Percentiles rank a stretch among this genome's conserved stretches.
Evolutionary conservation across 768 basidiomycete genomes (phyloP).

Genomic region (Termitomyces eurrhizus): DNA sequence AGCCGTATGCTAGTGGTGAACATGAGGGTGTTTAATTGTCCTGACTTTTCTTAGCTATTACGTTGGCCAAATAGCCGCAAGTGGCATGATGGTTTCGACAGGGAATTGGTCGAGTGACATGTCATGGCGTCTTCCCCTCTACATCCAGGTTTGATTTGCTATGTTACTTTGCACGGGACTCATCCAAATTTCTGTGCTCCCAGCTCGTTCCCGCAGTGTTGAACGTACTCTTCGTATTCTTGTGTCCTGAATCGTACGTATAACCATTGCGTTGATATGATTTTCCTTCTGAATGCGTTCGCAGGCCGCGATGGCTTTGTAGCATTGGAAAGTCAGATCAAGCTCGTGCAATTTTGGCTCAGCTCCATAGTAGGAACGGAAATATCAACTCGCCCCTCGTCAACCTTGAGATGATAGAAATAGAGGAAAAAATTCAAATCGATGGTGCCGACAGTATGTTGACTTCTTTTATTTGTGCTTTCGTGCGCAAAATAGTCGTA

Average conservation of each 20-base stretch:
- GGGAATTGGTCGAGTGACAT: constrained; percentile 36
- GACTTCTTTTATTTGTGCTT: constrained; percentile 7
- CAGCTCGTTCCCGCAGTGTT: constrained; percentile 43
- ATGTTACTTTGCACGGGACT: not conserved
- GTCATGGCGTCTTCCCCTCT: constrained; percentile 49
- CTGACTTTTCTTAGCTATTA: constrained; percentile 32
- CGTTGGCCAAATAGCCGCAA: constrained; percentile 51
- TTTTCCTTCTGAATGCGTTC: not conserved
- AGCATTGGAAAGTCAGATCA: constrained; percentile 38
- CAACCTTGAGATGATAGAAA: constrained; percentile 48
- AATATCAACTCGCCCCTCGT: constrained; percentile 48
- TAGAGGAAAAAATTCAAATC: constrained; percentile 45
- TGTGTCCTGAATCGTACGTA: constrained; percentile 48
- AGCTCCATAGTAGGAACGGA: constrained; percentile 42
- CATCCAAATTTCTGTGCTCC: not conserved
- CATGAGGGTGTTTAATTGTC: not conserved
- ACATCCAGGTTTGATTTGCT: constrained; percentile 35
- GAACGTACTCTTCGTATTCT: constrained; percentile 41
- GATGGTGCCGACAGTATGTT: constrained; percentile 42
- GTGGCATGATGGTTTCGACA: constrained; percentile 53
- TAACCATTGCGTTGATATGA: not conserved
- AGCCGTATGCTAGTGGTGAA: constrained; percentile 4
- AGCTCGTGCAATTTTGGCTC: constrained; percentile 42
- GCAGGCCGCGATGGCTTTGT: constrained; percentile 52
- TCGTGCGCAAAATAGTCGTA: constrained; percentile 8